Base-by-base conservation (phyloP, 257 asterid species). In the Henckelia pumila region DNA sequence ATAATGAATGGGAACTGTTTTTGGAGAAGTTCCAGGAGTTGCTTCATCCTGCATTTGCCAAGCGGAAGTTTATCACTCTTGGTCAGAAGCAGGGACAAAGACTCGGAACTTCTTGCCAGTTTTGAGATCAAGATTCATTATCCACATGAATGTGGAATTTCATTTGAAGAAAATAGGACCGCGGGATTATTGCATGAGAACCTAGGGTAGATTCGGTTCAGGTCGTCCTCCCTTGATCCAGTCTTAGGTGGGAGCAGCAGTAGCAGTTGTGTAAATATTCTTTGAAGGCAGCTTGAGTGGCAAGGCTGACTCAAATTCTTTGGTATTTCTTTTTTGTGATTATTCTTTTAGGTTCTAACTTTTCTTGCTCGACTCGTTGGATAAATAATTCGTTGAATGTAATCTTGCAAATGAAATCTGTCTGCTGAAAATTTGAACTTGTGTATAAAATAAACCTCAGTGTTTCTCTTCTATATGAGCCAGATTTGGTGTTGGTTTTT, bases 101-200 rank as follows among this genome's bases (percentile, higher is more conserved):
- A 89, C 97, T 94, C 1, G 99, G 99, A 56, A 93, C 99, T 72
- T 93, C 99, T 55, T 93, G 99, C 92, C 88, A 86, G 96, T 93
- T 93, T 88, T 93, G 99, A 93, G 83, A 72, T 14, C 20, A 79
- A 72, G 71, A 73, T 67, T 29, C 60, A 58, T 60, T 71, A 77
- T 50, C 58, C 16, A 5, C 29, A 40, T 50, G 70, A n/a, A 50
- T 55, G 56, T 21, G 2, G 19, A 72, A 59, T 70, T 64, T 64
- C 79, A 67, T 40, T 71, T 58, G 73, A 63, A 37, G 85, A 72
- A 71, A 81, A 47, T 47, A 47, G 53, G 19, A 5, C 20, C 8
- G 7, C 53, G 5, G 20, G 53, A 20, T 47, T 47, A 16, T 40
- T 4, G 53, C 53, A 47, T 47, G 19, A 40, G 50, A 11, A 40